Evolutionary conservation across 2,329 filamentous ascomycete genomes (phyloP), one percentile per base, ranked within the genome.

Genomic region (Trichophyton verrucosum): DNA sequence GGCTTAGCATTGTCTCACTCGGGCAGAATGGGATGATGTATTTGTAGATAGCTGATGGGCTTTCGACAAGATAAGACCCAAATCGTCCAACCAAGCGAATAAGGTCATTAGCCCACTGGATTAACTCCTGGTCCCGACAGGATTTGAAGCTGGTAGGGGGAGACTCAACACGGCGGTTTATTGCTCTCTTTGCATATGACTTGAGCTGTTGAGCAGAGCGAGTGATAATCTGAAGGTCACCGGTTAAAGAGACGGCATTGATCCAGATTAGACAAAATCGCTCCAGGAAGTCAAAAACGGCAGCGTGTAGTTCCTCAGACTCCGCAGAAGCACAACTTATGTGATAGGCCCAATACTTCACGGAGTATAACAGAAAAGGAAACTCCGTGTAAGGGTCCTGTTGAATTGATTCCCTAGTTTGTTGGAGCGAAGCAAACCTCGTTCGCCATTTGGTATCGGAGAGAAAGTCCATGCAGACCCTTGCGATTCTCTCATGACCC

Each of bases 1-100:
- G 65, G 59, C 71, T 69, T 2, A 76, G 71, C 2, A 68, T 64
- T 6, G 75, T 75, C 22, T 66, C 64, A 5, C 60, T 46, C 0
- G 76, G 75, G 62, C 75, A 77, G 46, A 78, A 71, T 1, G 74
- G 72, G 1, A 74, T 72, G 7, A 77, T 71, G 2, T 68, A 62
- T 49, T 72, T 71, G 61, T 75, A 73, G 38, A 77, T 76, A 0
- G 70, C 61, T 5, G 69, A 63, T 0, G 75, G 74, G 6, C 67
- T 61, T 36, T 58, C 42, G 0, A 60, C 36, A 11, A 76, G 59
- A 46, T 64, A 62, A 5, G 13, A 49, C 2, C 71, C 70, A 61
- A 75, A 76, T 55, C 74, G 74, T 4, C 72, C 73, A 13, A 73
- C 58, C 7, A 77, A 62, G 58, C 71, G 72, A 7, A 73, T 60